Conservation (phyloP, 768 basidiomycete species). For the Gelatoporia subvermispora region DNA sequence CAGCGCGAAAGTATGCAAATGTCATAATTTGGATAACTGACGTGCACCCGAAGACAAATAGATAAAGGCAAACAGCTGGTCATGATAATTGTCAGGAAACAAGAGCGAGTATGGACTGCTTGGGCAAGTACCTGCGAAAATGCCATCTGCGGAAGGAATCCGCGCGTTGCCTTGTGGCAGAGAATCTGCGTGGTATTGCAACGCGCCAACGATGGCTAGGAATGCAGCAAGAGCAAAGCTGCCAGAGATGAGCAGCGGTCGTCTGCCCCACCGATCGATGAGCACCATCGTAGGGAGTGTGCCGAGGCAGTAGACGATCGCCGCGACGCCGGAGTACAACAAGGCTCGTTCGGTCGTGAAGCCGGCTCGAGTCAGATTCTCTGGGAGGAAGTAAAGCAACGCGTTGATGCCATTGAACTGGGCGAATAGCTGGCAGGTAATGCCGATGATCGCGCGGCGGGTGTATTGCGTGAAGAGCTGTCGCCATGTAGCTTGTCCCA, state of each 20-base stretch:
- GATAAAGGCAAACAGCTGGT: constrained; percentile 48
- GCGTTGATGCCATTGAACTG: constrained; percentile 56
- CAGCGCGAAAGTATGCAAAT: constrained; percentile 9
- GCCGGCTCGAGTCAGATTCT: constrained; percentile 46
- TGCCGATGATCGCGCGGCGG: constrained; percentile 45
- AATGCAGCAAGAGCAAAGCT: constrained; percentile 38
- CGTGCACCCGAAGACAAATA: constrained; percentile 54
- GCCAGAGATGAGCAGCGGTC: constrained; percentile 44
- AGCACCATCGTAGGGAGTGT: constrained; percentile 50
- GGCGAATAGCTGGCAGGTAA: constrained; percentile 47
- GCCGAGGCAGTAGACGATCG: constrained; percentile 43
- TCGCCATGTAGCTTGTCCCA: constrained; percentile 38
- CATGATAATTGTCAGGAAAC: neutral
- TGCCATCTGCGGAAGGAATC: constrained; percentile 29
- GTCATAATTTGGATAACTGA: constrained; percentile 14
- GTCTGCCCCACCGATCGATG: constrained; percentile 50
- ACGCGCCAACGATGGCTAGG: constrained; percentile 41
- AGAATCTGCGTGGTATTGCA: constrained; percentile 41
- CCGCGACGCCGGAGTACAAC: constrained; percentile 42
- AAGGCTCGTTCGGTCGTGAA: constrained; percentile 39
- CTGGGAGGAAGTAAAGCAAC: constrained; percentile 54
- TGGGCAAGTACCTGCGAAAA: constrained; percentile 28
- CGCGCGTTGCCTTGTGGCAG: constrained; percentile 31
- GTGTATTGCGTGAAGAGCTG: constrained; percentile 49
- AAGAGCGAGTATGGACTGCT: too few relatives aligned